Percentiles rank a stretch among this genome's conserved stretches.
phyloP scores from a whole-genome alignment of 768 basidiomycete genomes.

The Lactifluus hygrophoroides region DNA sequence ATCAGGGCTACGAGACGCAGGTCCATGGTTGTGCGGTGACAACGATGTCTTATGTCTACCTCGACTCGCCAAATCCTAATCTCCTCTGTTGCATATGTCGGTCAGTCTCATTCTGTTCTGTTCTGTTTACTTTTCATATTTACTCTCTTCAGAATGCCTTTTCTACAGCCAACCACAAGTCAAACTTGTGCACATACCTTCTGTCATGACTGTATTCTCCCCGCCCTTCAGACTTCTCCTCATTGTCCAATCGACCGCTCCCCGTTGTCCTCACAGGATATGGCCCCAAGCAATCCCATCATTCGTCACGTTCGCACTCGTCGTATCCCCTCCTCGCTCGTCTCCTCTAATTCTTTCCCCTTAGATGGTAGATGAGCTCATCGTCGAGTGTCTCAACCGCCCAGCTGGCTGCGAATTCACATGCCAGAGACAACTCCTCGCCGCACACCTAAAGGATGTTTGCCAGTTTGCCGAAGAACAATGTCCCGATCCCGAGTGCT shows the following conservation, averaged over 20 bases:
- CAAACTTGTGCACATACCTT: slow-evolving; percentile 78
- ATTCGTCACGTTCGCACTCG: slow-evolving; percentile 54
- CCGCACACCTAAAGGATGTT: slow-evolving; percentile 49
- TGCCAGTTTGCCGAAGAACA: slow-evolving; percentile 50
- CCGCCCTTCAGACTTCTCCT: slow-evolving; percentile 54
- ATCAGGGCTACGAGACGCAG: slow-evolving; percentile 28
- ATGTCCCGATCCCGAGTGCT: slow-evolving; percentile 44
- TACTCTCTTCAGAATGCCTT: slow-evolving; percentile 44
- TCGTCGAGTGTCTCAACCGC: slow-evolving; percentile 61
- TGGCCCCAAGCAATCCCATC: slow-evolving; percentile 63
- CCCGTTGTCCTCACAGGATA: slow-evolving; percentile 46
- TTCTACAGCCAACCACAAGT: slow-evolving; percentile 67
- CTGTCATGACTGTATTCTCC: slow-evolving; percentile 71
- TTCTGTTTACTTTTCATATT: not conserved
- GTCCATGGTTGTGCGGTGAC: too few relatives aligned
- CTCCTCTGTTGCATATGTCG: slow-evolving; percentile 20
- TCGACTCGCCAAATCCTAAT: slow-evolving; percentile 16
- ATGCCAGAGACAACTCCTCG: slow-evolving; percentile 60
- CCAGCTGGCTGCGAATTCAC: slow-evolving; percentile 51
- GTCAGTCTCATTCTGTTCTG: not conserved
- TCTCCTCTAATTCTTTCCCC: not conserved
- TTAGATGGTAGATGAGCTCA: slow-evolving; percentile 77
- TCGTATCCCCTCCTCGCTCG: not conserved
- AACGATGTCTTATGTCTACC: slow-evolving; percentile 11
- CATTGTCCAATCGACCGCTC: slow-evolving; percentile 84